A percentile compares a stretch with the other conserved stretches of the same genome.
Conservation (phyloP, 768 basidiomycete species). For the Epithele typhae region DNA sequence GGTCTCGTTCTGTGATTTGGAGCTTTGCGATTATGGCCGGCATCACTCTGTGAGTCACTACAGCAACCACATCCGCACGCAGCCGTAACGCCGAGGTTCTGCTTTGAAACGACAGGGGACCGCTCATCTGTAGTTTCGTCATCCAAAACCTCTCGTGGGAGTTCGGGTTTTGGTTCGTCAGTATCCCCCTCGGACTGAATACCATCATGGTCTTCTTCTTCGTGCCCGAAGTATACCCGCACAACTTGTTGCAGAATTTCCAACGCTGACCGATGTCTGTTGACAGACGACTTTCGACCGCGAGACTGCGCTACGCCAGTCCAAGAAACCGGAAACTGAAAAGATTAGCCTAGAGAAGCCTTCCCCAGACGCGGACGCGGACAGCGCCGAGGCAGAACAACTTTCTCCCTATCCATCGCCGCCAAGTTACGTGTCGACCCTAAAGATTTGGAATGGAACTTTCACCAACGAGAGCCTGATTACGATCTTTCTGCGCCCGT, state of each 20-base stretch:
- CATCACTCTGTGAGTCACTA: conserved; percentile 32
- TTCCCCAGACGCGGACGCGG: not conserved
- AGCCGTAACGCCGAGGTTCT: no score
- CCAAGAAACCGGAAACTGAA: conserved; percentile 11
- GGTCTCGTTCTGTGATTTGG: conserved; percentile 40
- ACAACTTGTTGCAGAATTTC: not conserved
- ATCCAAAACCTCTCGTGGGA: conserved; percentile 39
- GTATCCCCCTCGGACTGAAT: conserved; percentile 36
- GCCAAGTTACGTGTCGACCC: conserved; percentile 30
- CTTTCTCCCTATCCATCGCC: not conserved
- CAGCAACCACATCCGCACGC: not conserved
- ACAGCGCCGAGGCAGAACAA: conserved; percentile 3
- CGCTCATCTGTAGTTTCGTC: conserved; percentile 44
- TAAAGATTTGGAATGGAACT: conserved; percentile 35
- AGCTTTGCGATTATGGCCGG: conserved; percentile 41
- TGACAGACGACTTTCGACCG: conserved; percentile 33
- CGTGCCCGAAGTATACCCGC: conserved; percentile 38
- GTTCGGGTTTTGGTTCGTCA: conserved; percentile 46
- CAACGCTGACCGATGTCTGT: not conserved
- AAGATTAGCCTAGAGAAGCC: conserved; percentile 12
- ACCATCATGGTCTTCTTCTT: conserved; percentile 38
- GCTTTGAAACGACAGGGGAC: conserved; percentile 25
- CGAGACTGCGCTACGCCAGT: not conserved
- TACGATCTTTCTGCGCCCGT: conserved; percentile 35
- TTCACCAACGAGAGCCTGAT: conserved; percentile 32